phyloP scores from a whole-genome alignment of 805 yeast genomes.

The Sugiyamaella mastotermitis region DNA sequence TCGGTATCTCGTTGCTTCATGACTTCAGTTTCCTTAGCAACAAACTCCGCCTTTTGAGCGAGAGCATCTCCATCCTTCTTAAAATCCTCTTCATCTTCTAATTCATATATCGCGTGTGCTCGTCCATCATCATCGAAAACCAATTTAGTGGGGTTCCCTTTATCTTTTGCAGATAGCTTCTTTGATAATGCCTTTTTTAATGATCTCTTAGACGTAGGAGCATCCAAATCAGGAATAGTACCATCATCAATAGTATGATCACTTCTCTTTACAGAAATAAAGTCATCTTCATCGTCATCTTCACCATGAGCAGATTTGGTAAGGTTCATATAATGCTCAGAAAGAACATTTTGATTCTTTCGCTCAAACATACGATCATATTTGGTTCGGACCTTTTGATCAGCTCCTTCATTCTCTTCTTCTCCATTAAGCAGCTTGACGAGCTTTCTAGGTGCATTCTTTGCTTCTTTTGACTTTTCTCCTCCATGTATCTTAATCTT shows the following conservation, averaged over 20 bases:
- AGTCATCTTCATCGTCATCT: constrained; percentile 68
- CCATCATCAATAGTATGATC: constrained; percentile 67
- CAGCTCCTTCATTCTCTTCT: constrained; percentile 43
- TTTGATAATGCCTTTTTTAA: constrained; percentile 82
- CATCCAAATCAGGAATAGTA: constrained; percentile 36
- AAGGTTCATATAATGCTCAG: constrained; percentile 80
- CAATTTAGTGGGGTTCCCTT: constrained; percentile 70
- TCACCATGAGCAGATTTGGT: constrained; percentile 40
- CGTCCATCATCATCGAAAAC: constrained; percentile 91
- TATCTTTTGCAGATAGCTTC: constrained; percentile 57
- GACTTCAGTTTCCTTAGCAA: constrained; percentile 55
- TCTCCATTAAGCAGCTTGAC: constrained; percentile 50
- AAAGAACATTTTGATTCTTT: constrained; percentile 83
- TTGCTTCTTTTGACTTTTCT: constrained; percentile 55
- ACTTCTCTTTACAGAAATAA: constrained; percentile 70
- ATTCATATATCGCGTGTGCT: constrained; percentile 86
- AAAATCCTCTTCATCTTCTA: constrained; percentile 87
- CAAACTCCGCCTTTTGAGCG: constrained; percentile 60
- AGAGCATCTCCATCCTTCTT: constrained; percentile 60
- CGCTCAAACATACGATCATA: constrained; percentile 95
- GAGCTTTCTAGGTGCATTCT: constrained; percentile 74
- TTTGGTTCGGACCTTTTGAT: constrained; percentile 63
- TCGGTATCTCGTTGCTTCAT: constrained; percentile 69
- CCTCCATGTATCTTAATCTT: constrained; percentile 65
- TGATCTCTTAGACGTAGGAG: constrained; percentile 76